phyloP scores from a whole-genome alignment of 306 rosid species.

The Castanopsis chinensis region DNA sequence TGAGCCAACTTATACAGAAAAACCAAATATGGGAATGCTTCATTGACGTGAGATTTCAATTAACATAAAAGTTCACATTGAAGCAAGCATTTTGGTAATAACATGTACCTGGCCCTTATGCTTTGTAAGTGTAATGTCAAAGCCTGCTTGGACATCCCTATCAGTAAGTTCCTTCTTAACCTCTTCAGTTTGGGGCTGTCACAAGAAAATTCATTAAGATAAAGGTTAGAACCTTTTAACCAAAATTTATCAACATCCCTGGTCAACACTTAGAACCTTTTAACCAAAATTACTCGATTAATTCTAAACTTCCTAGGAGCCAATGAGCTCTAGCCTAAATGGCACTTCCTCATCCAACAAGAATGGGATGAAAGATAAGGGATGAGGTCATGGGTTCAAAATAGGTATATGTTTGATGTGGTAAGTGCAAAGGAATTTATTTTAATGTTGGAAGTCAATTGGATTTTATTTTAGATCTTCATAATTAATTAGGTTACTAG shows the following conservation, averaged over 20 bases:
- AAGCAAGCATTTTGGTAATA: constrained; percentile 3
- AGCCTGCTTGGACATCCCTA: constrained; percentile 81
- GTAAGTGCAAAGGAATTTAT: too few relatives aligned
- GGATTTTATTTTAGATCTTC: too few relatives aligned
- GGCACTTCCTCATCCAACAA: background rate
- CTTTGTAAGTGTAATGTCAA: constrained; percentile 83
- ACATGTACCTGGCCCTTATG: constrained; percentile 77
- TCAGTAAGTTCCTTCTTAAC: constrained; percentile 75
- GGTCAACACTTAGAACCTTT: background rate
- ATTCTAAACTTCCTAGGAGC: background rate
- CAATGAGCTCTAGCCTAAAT: background rate
- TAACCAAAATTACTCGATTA: background rate
- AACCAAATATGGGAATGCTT: background rate
- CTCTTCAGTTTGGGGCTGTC: constrained; percentile 87
- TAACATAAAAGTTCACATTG: background rate
- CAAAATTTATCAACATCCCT: background rate
- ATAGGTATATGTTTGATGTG: too few relatives aligned
- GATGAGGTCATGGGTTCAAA: too few relatives aligned
- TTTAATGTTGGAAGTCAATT: too few relatives aligned
- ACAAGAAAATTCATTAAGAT: constrained; percentile 26
- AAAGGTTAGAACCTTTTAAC: background rate
- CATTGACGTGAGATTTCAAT: background rate
- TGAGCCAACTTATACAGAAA: background rate
- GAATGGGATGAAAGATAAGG: background rate
- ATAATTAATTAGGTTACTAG: too few relatives aligned